Evolutionary conservation across 2,329 filamentous ascomycete species (phyloP).

Genomic region (Stagonosporopsis cucurbitacearum): DNA sequence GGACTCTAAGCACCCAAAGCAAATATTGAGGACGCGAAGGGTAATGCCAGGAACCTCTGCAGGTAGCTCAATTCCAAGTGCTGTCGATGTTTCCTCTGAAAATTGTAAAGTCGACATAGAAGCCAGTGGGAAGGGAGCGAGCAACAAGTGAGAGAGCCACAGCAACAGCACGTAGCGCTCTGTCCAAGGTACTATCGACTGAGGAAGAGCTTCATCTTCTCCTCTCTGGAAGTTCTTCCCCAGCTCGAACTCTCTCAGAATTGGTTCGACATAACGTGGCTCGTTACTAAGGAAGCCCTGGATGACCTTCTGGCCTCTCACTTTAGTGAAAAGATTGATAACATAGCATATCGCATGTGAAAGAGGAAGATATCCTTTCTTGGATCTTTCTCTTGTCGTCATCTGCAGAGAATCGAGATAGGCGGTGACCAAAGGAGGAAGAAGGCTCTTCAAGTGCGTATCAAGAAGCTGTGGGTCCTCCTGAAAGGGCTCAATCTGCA

Average conservation of each 20-base stretch:
- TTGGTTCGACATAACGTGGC: conserved; percentile 79
- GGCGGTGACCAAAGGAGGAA: conserved; percentile 76
- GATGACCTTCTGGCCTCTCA: conserved; percentile 91
- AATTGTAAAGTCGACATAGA: conserved; percentile 71
- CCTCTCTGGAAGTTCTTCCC: conserved; percentile 45
- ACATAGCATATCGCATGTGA: conserved; percentile 73
- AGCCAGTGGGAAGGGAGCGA: conserved; percentile 85
- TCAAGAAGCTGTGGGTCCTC: conserved; percentile 94
- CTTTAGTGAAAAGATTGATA: conserved; percentile 91
- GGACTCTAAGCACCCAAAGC: conserved; percentile 72
- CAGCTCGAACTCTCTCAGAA: conserved; percentile 77
- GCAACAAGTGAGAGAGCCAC: conserved; percentile 68
- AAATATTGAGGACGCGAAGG: conserved; percentile 72
- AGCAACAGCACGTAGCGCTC: conserved; percentile 85
- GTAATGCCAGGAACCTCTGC: conserved; percentile 71
- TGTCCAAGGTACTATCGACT: conserved; percentile 67
- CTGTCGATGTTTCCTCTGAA: conserved; percentile 37
- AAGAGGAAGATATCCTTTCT: conserved; percentile 37
- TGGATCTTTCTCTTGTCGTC: conserved; percentile 29
- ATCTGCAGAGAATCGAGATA: conserved; percentile 71
- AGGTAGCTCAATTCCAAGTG: conserved; percentile 62
- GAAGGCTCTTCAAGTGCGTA: conserved; percentile 75
- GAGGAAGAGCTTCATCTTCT: conserved; percentile 23
- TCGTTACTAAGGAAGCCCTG: conserved; percentile 91
- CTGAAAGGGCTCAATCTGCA: conserved; percentile 82